Conservation (phyloP, 1,284 basidiomycete species). For the Neolentinus lepideus region DNA sequence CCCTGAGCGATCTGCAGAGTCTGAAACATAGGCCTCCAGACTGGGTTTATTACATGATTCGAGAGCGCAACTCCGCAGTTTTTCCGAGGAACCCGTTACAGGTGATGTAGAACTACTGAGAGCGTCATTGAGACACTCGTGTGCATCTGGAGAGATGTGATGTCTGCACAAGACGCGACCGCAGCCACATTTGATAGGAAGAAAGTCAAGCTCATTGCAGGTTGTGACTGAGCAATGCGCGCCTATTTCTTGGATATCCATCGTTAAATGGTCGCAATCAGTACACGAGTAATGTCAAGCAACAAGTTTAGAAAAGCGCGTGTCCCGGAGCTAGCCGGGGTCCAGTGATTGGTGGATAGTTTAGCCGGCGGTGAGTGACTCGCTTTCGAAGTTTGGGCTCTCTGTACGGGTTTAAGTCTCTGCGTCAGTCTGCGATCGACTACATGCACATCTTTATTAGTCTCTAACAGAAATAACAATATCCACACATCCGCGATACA, state of each 20-base stretch:
- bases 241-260: constrained; percentile 39
- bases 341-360: no score
- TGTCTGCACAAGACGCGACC: constrained; percentile 43
- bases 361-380: no score
- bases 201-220: constrained; percentile 54
- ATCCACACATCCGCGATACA: no score
- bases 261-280: no score
- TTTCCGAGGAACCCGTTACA: constrained; percentile 12
- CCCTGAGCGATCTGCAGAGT: constrained; percentile 18
- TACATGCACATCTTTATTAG: no score
- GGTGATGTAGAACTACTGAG: constrained; percentile 10
- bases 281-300: no score
- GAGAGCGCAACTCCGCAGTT: constrained; percentile 42
- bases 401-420: no score
- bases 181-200: constrained; percentile 58
- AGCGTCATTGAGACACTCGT: constrained; percentile 39
- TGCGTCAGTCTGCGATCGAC: no score
- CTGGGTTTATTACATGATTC: constrained; percentile 45
- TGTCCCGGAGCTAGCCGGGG: no score
- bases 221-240: constrained; percentile 43
- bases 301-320: neutral
- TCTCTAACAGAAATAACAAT: no score
- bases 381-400: no score
- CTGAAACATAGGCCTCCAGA: constrained; percentile 32
- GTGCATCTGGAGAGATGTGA: constrained; percentile 51